Evolutionary conservation across 2,329 filamentous ascomycete species (phyloP).

Genomic region (Rasamsonia emersonii): DNA sequence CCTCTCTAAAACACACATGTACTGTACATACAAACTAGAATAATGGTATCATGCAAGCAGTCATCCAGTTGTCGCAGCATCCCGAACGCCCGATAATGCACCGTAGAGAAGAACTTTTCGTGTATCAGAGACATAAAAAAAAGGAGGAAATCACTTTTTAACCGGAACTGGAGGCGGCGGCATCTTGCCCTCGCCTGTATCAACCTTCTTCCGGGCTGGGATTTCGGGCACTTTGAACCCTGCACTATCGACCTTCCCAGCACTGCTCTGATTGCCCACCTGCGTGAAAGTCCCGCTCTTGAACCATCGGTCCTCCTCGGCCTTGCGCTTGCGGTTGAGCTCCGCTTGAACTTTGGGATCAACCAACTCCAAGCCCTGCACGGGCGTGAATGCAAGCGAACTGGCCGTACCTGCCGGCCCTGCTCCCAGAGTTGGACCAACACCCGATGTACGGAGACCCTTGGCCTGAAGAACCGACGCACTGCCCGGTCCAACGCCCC

Average conservation of each 20-base stretch:
- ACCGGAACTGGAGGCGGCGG: slow-evolving; percentile 29
- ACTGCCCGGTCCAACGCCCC: slow-evolving; percentile 52
- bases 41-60: slow-evolving; percentile 9
- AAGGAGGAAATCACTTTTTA: slow-evolving; percentile 12
- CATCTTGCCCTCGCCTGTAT: slow-evolving; percentile 54
- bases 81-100: slow-evolving; percentile 3
- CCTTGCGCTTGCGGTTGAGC: slow-evolving; percentile 80
- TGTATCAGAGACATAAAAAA: slow-evolving; percentile 3
- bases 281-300: slow-evolving; percentile 96
- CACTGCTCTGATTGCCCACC: slow-evolving; percentile 43
- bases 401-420: slow-evolving; percentile 70
- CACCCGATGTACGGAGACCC: slow-evolving; percentile 72
- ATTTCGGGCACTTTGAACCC: slow-evolving; percentile 78
- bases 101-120: slow-evolving; percentile 6
- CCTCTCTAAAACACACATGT: slow-evolving; percentile 1
- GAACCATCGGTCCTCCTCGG: slow-evolving; percentile 93
- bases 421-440: slow-evolving; percentile 60
- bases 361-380: slow-evolving; percentile 89
- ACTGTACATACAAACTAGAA: slow-evolving; percentile 6
- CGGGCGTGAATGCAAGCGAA: slow-evolving; percentile 84
- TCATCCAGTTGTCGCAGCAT: too few relatives aligned
- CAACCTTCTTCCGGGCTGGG: slow-evolving; percentile 64
- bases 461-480: slow-evolving; percentile 65
- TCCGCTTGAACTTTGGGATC: slow-evolving; percentile 87
- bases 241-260: slow-evolving; percentile 39